Evolutionary conservation across 345 rosid genomes (phyloP), one percentile per base, ranked within the genome.

Genomic region (Eucalyptus regnans): DNA sequence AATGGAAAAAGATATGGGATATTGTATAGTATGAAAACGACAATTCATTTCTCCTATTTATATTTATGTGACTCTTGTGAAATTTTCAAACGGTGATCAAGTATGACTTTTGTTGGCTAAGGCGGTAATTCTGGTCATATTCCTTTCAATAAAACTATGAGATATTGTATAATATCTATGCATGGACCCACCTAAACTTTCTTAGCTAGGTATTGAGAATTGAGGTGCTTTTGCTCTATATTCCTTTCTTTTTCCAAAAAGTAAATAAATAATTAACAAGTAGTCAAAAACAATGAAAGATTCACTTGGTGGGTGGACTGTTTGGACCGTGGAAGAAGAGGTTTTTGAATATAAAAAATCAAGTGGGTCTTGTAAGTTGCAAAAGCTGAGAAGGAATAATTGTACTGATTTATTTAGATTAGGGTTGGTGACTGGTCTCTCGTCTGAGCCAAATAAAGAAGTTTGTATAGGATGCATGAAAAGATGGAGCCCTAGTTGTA

Each of bases 401-500:
- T 81, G 84, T 41, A 76, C 27, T 76, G 29, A 88, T 33, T 58
- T 51, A 31, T 86, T 86, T n/a, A 52, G 49, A 22, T 22, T 37
- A 41, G 33, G 88, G 88, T 29, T 44, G 88, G 80, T 60, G 50
- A 87, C 18, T 12, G 88, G 84, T 76, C 84, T 20, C 31, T 41
- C 23, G 71, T 18, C 58, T 43, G 58, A 7, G 33, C 17, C 50
- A 48, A n/a, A 29, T 66, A 44, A 48, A 29, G 17, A 46, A 44
- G 46, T 41, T 76, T 76, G 84, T 76, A 41, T 41, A 54, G 54
- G 7, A 49, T 89, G 41, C 90, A 89, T 89, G 71, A 89, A 89
- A 89, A 89, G 90, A 86, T 66, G 88, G 88, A 86, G 88, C 90
- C 58, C 79, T 44, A 87, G 88, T 46, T 79, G 88, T 54, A 52